Evolutionary conservation across 208 protist genomes (phyloP).

Genomic region (Porcisia hertigi): DNA sequence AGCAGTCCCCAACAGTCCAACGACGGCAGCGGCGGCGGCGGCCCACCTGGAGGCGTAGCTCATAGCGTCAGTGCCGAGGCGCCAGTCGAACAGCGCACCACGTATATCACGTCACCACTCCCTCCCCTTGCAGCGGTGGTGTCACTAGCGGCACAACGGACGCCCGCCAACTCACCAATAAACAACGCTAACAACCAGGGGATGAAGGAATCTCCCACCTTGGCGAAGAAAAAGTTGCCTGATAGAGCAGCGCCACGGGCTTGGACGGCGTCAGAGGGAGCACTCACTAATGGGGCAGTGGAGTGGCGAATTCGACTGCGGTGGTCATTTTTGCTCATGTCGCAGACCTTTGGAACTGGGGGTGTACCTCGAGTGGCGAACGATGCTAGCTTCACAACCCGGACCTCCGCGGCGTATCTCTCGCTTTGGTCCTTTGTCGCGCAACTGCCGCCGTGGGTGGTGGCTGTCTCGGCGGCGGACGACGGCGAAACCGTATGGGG

Average conservation of each 20-base stretch:
- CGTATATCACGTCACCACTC: constrained; percentile 9
- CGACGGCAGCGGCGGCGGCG: not conserved
- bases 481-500: constrained; percentile 4
- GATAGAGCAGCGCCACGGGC: not conserved
- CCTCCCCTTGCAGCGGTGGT: constrained; percentile 2
- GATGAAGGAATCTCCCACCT: not conserved
- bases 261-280: not conserved
- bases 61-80: constrained; percentile 5
- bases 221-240: not conserved
- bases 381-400: not conserved
- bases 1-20: not conserved
- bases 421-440: constrained; percentile 33
- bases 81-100: constrained; percentile 29
- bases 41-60: not conserved
- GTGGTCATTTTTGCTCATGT: constrained; percentile 26
- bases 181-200: not conserved
- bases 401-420: constrained; percentile 13
- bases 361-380: not conserved
- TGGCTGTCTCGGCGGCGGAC: constrained; percentile 18
- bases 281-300: constrained; percentile 5
- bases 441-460: constrained; percentile 33
- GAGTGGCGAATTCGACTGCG: constrained; percentile 33
- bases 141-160: not conserved
- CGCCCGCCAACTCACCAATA: not conserved
- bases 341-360: not conserved